Evolutionary conservation across 202 grass and related monocot genomes (phyloP).

Genomic region (Setaria viridis): DNA sequence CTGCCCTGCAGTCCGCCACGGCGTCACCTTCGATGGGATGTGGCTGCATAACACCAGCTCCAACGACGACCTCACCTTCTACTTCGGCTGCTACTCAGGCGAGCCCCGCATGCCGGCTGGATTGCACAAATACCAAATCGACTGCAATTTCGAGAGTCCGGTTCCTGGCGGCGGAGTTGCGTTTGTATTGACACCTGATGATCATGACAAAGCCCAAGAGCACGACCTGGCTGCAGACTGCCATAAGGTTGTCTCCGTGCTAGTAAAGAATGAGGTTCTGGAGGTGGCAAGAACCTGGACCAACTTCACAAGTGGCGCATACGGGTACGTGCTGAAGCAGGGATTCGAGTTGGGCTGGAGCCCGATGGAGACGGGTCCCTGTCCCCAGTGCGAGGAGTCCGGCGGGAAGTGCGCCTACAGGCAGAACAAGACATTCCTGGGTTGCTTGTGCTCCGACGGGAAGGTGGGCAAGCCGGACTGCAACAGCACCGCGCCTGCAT

Average conservation of each 20-base stretch:
- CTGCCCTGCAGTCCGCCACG: constrained; percentile 18
- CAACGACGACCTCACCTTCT: constrained; percentile 39
- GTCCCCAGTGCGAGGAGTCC: not conserved
- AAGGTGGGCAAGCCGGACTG: not conserved
- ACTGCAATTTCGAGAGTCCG: not conserved
- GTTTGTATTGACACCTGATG: not conserved
- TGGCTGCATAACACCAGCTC: not conserved
- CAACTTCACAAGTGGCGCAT: not conserved
- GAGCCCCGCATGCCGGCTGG: fast-evolving
- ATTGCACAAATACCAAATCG: not conserved
- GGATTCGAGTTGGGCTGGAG: constrained; percentile 65
- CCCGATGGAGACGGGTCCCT: fast-evolving
- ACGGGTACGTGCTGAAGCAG: fast-evolving
- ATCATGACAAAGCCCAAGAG: fast-evolving
- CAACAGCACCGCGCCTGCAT: too few relatives aligned
- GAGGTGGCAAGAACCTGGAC: fast-evolving
- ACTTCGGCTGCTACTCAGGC: not conserved
- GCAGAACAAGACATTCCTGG: not conserved
- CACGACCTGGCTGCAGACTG: not conserved
- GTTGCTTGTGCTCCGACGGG: constrained; percentile 48
- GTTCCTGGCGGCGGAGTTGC: not conserved
- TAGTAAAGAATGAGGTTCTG: not conserved
- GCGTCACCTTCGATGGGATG: not conserved
- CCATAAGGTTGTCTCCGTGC: fast-evolving
- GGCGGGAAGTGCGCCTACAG: constrained; percentile 29